These are phyloP conservation scores for Lipomyces chichibuensis DNA, from an alignment of 805 yeast species.

Conservation along the genomic window DNA sequence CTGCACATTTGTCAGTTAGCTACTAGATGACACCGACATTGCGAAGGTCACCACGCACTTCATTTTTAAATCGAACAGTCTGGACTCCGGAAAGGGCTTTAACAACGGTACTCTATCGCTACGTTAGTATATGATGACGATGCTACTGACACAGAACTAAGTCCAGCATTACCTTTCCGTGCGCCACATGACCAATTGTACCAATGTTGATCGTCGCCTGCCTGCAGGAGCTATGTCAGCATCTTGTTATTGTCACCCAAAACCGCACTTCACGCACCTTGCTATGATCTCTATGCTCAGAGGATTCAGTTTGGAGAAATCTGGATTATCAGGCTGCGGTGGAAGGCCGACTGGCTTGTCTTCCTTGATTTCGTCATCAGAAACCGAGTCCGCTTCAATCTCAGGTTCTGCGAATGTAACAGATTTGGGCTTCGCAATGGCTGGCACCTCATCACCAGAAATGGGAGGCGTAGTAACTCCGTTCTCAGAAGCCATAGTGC, in stretches of 20 bases:
- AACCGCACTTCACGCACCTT: slow-evolving; percentile 45
- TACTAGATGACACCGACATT: neutral
- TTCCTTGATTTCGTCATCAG: slow-evolving; percentile 77
- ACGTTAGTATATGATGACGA: neutral
- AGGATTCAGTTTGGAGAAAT: slow-evolving; percentile 78
- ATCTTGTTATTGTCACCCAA: neutral
- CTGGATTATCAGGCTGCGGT: slow-evolving; percentile 91
- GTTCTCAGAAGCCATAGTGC: slow-evolving; percentile 28
- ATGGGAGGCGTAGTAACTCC: slow-evolving; percentile 32
- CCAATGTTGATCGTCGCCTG: slow-evolving; percentile 99
- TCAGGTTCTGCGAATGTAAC: slow-evolving; percentile 78
- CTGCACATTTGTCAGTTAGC: neutral
- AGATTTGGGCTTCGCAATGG: slow-evolving; percentile 58
- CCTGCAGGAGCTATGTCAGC: slow-evolving; percentile 49
- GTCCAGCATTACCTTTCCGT: slow-evolving; percentile 59
- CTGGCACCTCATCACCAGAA: slow-evolving; percentile 36
- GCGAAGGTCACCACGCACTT: slow-evolving; percentile 43
- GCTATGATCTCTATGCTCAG: slow-evolving; percentile 87
- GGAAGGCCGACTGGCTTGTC: slow-evolving; percentile 97
- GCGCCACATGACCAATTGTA: slow-evolving; percentile 95
- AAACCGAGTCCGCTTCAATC: slow-evolving; percentile 60
- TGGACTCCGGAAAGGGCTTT: slow-evolving; percentile 98
- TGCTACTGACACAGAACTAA: neutral
- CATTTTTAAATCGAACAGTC: slow-evolving; percentile 98
- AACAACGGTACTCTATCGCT: slow-evolving; percentile 69